Evolutionary conservation across 2,329 filamentous ascomycete genomes (phyloP).

Genomic region (Monosporascus ibericus): DNA sequence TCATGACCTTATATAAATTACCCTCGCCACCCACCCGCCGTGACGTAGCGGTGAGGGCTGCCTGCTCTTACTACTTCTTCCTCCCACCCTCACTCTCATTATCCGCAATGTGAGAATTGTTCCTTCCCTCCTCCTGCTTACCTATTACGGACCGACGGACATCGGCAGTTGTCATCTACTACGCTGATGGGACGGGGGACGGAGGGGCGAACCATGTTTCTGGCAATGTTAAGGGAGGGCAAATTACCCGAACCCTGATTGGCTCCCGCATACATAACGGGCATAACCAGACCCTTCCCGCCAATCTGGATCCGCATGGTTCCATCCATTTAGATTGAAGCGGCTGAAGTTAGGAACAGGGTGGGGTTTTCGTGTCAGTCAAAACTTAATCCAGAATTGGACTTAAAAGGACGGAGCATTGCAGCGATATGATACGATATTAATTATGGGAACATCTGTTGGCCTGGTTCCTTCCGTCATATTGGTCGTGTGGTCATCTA

Average conservation of each 20-base stretch:
- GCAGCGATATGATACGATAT: constrained; percentile 1
- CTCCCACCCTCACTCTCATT: constrained; percentile 4
- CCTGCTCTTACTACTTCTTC: too few species aligned
- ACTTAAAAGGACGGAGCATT: constrained; percentile 3
- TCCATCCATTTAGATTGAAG: constrained; percentile 11
- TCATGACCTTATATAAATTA: too few species aligned
- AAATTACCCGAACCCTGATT: constrained; percentile 14
- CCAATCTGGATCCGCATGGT: constrained; percentile 8
- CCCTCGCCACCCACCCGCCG: too few species aligned
- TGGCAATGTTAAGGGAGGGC: constrained; percentile 7
- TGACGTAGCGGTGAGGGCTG: too few species aligned
- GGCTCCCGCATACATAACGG: constrained; percentile 7
- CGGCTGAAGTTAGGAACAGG: constrained; percentile 13
- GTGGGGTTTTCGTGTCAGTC: constrained; percentile 6
- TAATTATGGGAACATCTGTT: not conserved
- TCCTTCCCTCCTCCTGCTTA: not conserved
- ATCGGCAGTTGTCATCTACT: constrained; percentile 13
- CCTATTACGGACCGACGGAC: constrained; percentile 1
- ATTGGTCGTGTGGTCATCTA: too few species aligned
- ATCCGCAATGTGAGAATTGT: not conserved
- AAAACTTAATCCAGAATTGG: constrained; percentile 4
- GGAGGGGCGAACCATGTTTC: constrained; percentile 12
- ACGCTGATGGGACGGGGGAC: constrained; percentile 3
- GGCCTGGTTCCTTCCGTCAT: too few species aligned
- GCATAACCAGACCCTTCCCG: constrained; percentile 11